Evolutionary conservation across 2,329 filamentous ascomycete species (phyloP), one percentile per base, ranked within the genome.

Genomic region (Fusarium nisikadoi): DNA sequence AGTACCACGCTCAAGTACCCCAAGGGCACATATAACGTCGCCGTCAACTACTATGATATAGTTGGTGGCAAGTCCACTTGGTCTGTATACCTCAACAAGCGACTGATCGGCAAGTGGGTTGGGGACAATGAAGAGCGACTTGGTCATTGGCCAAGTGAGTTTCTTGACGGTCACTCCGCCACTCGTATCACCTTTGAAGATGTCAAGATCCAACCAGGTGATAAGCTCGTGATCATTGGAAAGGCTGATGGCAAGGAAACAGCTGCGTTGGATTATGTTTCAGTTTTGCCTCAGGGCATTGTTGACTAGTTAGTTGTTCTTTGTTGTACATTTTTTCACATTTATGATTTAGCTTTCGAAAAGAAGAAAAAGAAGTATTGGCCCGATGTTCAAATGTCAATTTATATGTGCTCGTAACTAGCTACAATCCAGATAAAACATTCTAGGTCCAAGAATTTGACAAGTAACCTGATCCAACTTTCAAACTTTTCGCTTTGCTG

Each of bases 191-290:
- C 87, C 1, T 92, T 92, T 68, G 78, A 79, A 16, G 80, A 78
- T 1, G 82, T 92, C 0, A 75, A 82, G 20, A 80, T 91, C 11
- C 74, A 78, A 42, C 84, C 83, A 60, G 89, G 89, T 0, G 86
- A 88, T 70, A 75, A 78, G 59, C 70, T 92, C 58, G 87, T 82
- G 72, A 84, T 92, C 65, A 84, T 88, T 6, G 90, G 90, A 0
- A 82, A 74, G 35, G 86, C 91, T 0, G 83, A 91, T 78, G 90
- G 90, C 0, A 81, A 83, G 31, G 91, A 93, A 81, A 85, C 85
- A 16, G 91, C 91, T 56, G 89, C 91, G 8, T 59, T 93, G 68
- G 91, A 93, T 80, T 93, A 93, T 78, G 80, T 93, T 45, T 86
- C 86, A 8, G 80, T 93, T 53, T 76, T 93, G 64, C 91, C 91